A percentile compares a stretch with the other conserved stretches of the same genome.
These are phyloP conservation scores for Eucalyptus cloeziana DNA, from an alignment of 345 rosid species.

Conservation along the genomic window DNA sequence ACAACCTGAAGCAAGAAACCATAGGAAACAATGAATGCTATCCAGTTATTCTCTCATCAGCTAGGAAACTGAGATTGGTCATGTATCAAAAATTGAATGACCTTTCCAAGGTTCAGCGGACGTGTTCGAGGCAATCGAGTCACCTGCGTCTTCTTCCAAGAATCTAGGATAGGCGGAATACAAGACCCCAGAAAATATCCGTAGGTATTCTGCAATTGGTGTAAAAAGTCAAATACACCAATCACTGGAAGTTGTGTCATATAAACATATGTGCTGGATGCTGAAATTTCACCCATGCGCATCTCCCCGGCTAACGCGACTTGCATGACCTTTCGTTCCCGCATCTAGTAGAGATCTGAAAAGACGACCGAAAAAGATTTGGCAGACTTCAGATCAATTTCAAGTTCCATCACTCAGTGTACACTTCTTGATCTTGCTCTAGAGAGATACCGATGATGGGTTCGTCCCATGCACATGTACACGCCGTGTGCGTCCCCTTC, in stretches of 20 bases:
- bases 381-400: not conserved
- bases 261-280: not conserved
- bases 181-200: not conserved
- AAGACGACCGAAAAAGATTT: not conserved
- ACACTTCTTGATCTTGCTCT: not conserved
- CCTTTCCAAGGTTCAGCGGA: no score
- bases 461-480: not conserved
- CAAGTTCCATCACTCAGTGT: not conserved
- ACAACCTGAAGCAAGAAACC: not conserved
- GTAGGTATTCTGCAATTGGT: not conserved
- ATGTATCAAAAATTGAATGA: not conserved
- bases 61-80: not conserved
- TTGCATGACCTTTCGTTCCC: not conserved
- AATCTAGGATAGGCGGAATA: not conserved
- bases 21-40: not conserved
- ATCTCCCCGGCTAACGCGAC: not conserved
- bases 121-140: no score
- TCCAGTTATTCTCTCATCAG: not conserved
- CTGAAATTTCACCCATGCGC: not conserved
- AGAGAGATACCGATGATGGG: not conserved
- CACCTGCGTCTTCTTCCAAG: not conserved
- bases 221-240: not conserved
- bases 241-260: not conserved
- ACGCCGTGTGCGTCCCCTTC: slow-evolving; percentile 16
- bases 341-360: not conserved